Base-by-base conservation (phyloP, 176 grass and related monocot species). In the Urochloa ruziziensis region DNA sequence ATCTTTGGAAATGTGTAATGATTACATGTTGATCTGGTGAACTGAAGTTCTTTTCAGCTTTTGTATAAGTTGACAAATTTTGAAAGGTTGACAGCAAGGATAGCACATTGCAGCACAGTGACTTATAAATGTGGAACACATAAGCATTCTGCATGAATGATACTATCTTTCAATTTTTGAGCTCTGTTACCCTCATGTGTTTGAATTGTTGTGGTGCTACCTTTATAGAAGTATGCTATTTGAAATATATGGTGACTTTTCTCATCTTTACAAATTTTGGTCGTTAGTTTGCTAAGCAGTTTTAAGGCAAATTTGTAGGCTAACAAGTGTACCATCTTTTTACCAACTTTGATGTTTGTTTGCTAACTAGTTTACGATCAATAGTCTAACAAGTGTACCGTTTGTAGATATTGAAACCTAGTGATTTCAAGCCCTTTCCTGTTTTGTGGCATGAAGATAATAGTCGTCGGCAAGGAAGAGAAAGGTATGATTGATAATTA, bases 341-440 rank as follows among this genome's bases (percentile, higher is more conserved):
- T 13, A 25, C 65, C 15, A 40, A 16, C 52, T 42, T 57, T 37
- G 48, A 46, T 44, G 24, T 44, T 49, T 3, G 56, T 83, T 83
- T 47, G 28, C 28, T 34, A 73, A 57, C 62, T 30, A 16, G 25
- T 32, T 82, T 78, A 80, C 64, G 79, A 86, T 66, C n/a, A 54
- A 56, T 83, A 34, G 48, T 21, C 66, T 24, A 86, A 86, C 74
- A 44, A 60, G 67, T 78, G 40, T 73, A 53, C 30, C 48, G 39
- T 89, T 78, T 87, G 85, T 89, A 99, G 96, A 83, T 88, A 62
- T 77, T 99, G 84, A 99, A 90, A 77, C 87, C 85, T 83, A 77
- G 91, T 28, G 96, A 99, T 78, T 90, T 94, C 83, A 99, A 96
- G 82, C 96, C 96, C 65, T 96, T 99, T 80, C 96, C 96, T 42